Evolutionary conservation across 345 rosid genomes (phyloP).

Genomic region (Acer campestre): DNA sequence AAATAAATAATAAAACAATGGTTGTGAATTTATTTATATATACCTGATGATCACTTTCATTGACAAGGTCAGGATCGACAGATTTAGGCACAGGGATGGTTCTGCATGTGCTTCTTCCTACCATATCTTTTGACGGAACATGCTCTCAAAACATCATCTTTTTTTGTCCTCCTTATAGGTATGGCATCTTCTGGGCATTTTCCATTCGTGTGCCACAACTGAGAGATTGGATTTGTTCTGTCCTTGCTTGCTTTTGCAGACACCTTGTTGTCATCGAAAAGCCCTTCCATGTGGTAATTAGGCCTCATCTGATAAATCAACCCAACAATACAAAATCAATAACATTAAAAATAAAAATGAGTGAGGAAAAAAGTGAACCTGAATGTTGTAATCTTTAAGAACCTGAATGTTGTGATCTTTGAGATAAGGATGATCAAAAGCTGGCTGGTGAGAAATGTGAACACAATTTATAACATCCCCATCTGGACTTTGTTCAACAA

Average conservation of each 20-base stretch:
- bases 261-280: slow-evolving; percentile 75
- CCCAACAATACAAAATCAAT: slow-evolving; percentile 2
- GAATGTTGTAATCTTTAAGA: too few species aligned
- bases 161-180: slow-evolving; percentile 86
- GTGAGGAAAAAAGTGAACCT: slow-evolving; percentile 36
- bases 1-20: too few species aligned
- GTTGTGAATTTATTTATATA: slow-evolving; percentile 5
- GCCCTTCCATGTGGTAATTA: slow-evolving; percentile 80
- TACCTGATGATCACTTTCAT: slow-evolving; percentile 94
- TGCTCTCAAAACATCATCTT: slow-evolving; percentile 88
- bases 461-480: slow-evolving; percentile 88
- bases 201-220: slow-evolving; percentile 84
- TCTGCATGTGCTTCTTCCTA: slow-evolving; percentile 81
- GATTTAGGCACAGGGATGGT: slow-evolving; percentile 83
- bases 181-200: slow-evolving; percentile 76
- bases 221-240: slow-evolving; percentile 56
- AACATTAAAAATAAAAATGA: background rate
- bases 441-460: slow-evolving; percentile 82
- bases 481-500: slow-evolving; percentile 64
- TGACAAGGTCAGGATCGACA: slow-evolving; percentile 80
- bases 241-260: slow-evolving; percentile 42
- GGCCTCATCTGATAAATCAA: slow-evolving; percentile 96
- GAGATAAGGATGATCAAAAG: slow-evolving; percentile 94
- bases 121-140: slow-evolving; percentile 95
- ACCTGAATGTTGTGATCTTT: slow-evolving; percentile 97